Evolutionary conservation across 352 stramenopile species (phyloP).

Genomic region (Globisporangium emineosum): DNA sequence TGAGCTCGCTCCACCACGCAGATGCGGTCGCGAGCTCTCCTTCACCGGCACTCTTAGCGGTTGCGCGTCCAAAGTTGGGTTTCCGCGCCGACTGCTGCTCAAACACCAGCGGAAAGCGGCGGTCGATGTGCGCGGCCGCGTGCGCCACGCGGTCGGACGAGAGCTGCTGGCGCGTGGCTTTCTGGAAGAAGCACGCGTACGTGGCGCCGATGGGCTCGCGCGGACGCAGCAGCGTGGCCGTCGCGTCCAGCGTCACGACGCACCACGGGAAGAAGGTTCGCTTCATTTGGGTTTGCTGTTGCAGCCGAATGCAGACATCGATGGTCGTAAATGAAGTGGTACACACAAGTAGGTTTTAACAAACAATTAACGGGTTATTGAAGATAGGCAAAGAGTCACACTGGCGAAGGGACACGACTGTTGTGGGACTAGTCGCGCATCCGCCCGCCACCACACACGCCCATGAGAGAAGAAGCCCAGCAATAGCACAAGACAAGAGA

Average conservation of each 20-base stretch:
- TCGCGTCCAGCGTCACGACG: slow-evolving; percentile 68
- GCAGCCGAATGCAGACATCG: neutral
- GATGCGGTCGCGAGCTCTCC: slow-evolving; percentile 22
- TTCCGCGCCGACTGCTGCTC: slow-evolving; percentile 14
- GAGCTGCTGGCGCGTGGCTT: slow-evolving; percentile 24
- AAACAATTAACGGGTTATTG: too few species aligned
- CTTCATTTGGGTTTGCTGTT: neutral
- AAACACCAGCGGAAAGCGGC: slow-evolving; percentile 46
- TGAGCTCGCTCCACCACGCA: slow-evolving; percentile 56
- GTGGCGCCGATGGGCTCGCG: slow-evolving; percentile 40
- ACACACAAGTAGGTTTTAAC: neutral
- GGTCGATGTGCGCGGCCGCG: slow-evolving; percentile 24
- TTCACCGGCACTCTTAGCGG: neutral
- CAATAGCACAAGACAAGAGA: neutral
- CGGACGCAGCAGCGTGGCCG: slow-evolving; percentile 60
- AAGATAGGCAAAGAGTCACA: neutral
- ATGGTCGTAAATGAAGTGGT: neutral
- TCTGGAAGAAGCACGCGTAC: slow-evolving; percentile 49
- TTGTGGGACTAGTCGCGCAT: neutral
- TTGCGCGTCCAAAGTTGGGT: slow-evolving; percentile 50
- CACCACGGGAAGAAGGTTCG: slow-evolving; percentile 20
- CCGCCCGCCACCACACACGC: neutral
- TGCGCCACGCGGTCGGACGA: slow-evolving; percentile 20
- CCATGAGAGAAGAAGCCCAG: neutral
- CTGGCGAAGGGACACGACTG: neutral